These are phyloP conservation scores for Stemphylium vesicarium DNA, from an alignment of 2,329 filamentous ascomycete species.

Conservation along the genomic window DNA sequence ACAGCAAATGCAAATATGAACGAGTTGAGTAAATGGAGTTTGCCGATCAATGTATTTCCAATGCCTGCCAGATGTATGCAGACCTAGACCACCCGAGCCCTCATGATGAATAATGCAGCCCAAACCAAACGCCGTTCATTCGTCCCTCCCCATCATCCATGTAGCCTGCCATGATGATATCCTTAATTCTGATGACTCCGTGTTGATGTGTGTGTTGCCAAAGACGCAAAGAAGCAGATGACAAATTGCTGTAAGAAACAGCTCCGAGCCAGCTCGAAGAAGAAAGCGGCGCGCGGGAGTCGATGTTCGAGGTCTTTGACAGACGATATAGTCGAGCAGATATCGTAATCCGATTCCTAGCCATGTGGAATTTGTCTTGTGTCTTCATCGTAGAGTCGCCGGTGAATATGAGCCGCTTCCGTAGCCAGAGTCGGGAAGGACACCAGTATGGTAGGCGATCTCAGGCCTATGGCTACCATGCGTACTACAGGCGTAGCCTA, in stretches of 20 bases:
- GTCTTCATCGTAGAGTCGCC: conserved; percentile 18
- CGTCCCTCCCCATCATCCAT: conserved; percentile 14
- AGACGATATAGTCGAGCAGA: background rate
- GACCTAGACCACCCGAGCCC: conserved; percentile 7
- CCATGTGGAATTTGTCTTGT: background rate
- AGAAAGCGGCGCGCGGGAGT: conserved; percentile 15
- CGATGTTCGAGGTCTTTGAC: background rate
- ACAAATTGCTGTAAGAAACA: conserved; percentile 17
- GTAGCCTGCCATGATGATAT: conserved; percentile 16
- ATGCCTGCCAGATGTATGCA: conserved; percentile 24
- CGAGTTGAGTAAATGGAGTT: background rate
- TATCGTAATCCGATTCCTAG: background rate
- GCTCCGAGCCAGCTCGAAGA: conserved; percentile 34
- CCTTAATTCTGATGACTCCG: conserved; percentile 30
- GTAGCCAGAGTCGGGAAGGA: conserved; percentile 41
- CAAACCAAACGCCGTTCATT: conserved; percentile 1
- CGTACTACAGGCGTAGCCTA: conserved; percentile 77
- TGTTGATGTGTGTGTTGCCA: conserved; percentile 27
- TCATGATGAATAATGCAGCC: conserved; percentile 34
- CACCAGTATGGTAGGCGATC: conserved; percentile 21
- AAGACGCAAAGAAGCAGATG: conserved; percentile 14
- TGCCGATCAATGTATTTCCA: conserved; percentile 10
- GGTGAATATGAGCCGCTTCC: conserved; percentile 32
- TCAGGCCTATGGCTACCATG: conserved; percentile 54
- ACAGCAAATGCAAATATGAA: background rate